Evolutionary conservation across 257 asterid species (phyloP).

Genomic region (Ajuga chamaepitys): DNA sequence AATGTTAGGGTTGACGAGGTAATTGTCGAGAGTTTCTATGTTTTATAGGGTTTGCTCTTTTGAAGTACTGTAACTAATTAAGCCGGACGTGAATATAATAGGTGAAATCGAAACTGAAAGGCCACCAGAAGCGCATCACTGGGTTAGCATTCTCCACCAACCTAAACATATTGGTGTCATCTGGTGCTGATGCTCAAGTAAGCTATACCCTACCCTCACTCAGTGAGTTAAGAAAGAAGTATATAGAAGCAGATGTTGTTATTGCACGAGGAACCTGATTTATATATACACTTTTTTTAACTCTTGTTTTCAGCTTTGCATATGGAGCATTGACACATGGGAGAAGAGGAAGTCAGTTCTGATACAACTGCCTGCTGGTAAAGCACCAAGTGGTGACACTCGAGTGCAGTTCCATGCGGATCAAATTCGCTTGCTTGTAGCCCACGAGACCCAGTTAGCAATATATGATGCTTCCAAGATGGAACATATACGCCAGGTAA

Average conservation of each 20-base stretch:
- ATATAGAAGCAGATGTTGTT: background rate
- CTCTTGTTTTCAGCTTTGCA: slow-evolving; percentile 49
- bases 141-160: slow-evolving; percentile 87
- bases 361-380: slow-evolving; percentile 82
- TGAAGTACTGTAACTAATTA: slow-evolving; percentile 4
- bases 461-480: slow-evolving; percentile 83
- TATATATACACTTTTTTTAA: slow-evolving; percentile 18
- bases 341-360: slow-evolving; percentile 75
- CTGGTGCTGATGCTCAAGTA: slow-evolving; percentile 97
- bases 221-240: background rate
- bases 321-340: slow-evolving; percentile 98
- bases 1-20: slow-evolving; percentile 95
- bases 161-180: slow-evolving; percentile 81
- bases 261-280: background rate
- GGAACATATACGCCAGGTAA: slow-evolving; percentile 89
- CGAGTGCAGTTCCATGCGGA: slow-evolving; percentile 87
- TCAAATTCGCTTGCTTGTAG: slow-evolving; percentile 74
- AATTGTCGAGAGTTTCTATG: slow-evolving; percentile 12
- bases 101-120: slow-evolving; percentile 81
- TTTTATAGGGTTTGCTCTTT: background rate
- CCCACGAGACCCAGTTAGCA: slow-evolving; percentile 89
- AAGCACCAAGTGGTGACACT: slow-evolving; percentile 87
- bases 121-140: slow-evolving; percentile 87
- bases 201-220: slow-evolving; percentile 11
- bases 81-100: slow-evolving; percentile 13